phyloP scores from a whole-genome alignment of 441 rosid genomes.

The Geranium incanum region DNA sequence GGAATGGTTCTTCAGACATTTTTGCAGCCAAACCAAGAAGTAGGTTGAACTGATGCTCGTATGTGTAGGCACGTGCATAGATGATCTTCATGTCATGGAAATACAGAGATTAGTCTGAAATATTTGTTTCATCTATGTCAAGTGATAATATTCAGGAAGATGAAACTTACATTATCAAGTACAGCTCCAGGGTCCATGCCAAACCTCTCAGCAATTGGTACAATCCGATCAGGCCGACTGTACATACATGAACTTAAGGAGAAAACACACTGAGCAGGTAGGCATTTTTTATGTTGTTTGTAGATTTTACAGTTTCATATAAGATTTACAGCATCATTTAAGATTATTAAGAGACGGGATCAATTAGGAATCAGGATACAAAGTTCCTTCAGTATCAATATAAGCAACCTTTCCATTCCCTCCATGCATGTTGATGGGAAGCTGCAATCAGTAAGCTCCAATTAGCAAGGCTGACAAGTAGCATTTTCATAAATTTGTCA shows the following conservation, averaged over 20 bases:
- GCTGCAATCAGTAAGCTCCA: constrained; percentile 36
- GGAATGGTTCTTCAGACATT: constrained; percentile 92
- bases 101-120: neutral
- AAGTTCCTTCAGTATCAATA: constrained; percentile 84
- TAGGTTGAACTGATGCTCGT: constrained; percentile 83
- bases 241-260: constrained; percentile 30
- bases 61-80: constrained; percentile 78
- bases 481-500: neutral
- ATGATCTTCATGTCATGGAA: constrained; percentile 51
- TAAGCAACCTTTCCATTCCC: constrained; percentile 67
- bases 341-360: constrained; percentile 13
- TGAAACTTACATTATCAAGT: constrained; percentile 68
- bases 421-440: constrained; percentile 80
- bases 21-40: constrained; percentile 92
- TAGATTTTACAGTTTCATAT: too few species aligned
- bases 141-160: constrained; percentile 12
- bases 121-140: constrained; percentile 5
- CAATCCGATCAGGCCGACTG: constrained; percentile 77
- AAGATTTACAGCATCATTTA: neutral
- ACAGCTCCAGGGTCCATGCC: constrained; percentile 97
- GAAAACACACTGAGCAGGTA: constrained; percentile 18
- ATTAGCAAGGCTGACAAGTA: neutral
- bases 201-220: constrained; percentile 87
- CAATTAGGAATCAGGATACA: constrained; percentile 43
- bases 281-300: neutral